Percentiles rank a stretch among this genome's conserved stretches.
phyloP scores from a whole-genome alignment of 2,329 filamentous ascomycete genomes.

The Polytolypa hystricis region DNA sequence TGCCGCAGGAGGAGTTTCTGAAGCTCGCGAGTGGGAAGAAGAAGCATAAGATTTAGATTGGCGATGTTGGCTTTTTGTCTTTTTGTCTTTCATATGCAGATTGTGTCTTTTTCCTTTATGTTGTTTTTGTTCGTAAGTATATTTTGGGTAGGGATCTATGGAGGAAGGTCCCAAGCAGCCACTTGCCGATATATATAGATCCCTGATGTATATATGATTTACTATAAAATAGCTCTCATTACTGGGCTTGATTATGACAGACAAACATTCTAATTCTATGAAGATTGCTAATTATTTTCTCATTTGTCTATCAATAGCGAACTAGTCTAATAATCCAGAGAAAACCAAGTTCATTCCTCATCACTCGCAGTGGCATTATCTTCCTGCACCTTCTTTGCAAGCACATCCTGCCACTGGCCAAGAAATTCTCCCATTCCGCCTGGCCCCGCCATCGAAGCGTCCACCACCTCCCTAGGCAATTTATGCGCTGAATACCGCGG shows the following conservation, averaged over 20 bases:
- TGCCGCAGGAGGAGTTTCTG: constrained; percentile 80
- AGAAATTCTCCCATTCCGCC: constrained; percentile 74
- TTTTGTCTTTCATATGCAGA: not conserved
- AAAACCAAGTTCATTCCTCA: constrained; percentile 12
- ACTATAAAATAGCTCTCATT: too few species aligned
- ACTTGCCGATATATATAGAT: too few species aligned
- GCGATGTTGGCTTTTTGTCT: not conserved
- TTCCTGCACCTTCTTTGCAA: constrained; percentile 32
- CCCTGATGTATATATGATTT: too few species aligned
- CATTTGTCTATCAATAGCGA: too few species aligned
- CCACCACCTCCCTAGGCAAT: constrained; percentile 82
- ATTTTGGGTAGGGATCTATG: too few species aligned
- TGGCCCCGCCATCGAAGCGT: constrained; percentile 53
- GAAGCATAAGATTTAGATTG: constrained; percentile 77
- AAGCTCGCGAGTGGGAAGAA: constrained; percentile 81
- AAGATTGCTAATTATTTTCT: too few species aligned
- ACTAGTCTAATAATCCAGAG: too few species aligned
- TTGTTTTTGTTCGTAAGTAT: not conserved
- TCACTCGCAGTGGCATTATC: constrained; percentile 26
- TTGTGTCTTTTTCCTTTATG: constrained; percentile 1
- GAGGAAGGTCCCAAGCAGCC: too few species aligned
- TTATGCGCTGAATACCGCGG: constrained; percentile 93
- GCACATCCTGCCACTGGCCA: constrained; percentile 57
- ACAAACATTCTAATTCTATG: too few species aligned
- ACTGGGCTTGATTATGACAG: too few species aligned